phyloP scores from a whole-genome alignment of 768 basidiomycete genomes.

The Leccinellum rugosiceps region DNA sequence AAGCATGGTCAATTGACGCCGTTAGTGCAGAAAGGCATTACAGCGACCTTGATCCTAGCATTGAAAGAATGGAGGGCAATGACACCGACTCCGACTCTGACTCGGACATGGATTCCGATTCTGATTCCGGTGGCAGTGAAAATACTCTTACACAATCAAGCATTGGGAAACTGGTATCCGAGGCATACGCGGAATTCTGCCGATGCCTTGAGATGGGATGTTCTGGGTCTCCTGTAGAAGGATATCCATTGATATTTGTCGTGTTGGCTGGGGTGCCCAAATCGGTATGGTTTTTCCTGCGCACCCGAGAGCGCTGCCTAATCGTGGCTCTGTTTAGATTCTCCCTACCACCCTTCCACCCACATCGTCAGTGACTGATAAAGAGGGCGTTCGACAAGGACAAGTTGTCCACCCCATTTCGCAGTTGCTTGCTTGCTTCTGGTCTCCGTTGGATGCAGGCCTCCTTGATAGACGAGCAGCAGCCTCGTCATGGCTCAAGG shows the following conservation, averaged over 20 bases:
- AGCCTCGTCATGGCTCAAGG: slow-evolving; percentile 60
- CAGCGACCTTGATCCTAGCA: slow-evolving; percentile 28
- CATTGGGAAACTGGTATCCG: slow-evolving; percentile 22
- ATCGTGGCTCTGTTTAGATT: slow-evolving; percentile 11
- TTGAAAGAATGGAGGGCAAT: slow-evolving; percentile 19
- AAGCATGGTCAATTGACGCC: slow-evolving; percentile 52
- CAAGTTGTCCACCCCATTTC: slow-evolving; percentile 31
- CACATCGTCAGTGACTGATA: not conserved
- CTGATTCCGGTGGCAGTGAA: slow-evolving; percentile 29
- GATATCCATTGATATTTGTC: slow-evolving; percentile 80
- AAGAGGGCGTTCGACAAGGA: not conserved
- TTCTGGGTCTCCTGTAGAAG: slow-evolving; percentile 70
- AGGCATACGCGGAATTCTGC: slow-evolving; percentile 70
- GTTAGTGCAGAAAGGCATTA: slow-evolving; percentile 15
- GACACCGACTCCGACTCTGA: slow-evolving; percentile 38
- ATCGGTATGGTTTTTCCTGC: slow-evolving; percentile 41
- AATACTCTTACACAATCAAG: slow-evolving; percentile 3
- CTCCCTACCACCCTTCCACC: slow-evolving; percentile 19
- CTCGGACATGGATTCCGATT: slow-evolving; percentile 24
- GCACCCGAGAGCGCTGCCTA: not conserved
- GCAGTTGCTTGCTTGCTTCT: slow-evolving; percentile 71
- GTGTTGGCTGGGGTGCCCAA: slow-evolving; percentile 78
- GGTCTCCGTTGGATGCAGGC: slow-evolving; percentile 65
- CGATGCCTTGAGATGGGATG: slow-evolving; percentile 78
- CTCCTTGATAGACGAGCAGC: slow-evolving; percentile 22